Percentiles rank a stretch among this genome's conserved stretches.
phyloP scores from a whole-genome alignment of 768 basidiomycete species.

The Hydnomerulius pinastri region DNA sequence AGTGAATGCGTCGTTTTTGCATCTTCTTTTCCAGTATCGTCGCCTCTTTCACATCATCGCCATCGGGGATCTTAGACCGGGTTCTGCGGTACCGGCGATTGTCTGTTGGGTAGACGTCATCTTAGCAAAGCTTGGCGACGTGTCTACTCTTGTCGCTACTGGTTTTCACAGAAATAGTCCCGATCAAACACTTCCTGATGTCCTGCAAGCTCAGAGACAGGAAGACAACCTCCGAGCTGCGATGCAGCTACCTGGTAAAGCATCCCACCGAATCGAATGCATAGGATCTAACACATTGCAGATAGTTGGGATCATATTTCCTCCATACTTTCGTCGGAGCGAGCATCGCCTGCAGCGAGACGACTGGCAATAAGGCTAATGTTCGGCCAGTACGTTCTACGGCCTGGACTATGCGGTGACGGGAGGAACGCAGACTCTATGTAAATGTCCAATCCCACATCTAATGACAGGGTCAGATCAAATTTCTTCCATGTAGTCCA shows the following conservation, averaged over 20 bases:
- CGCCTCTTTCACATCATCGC: conserved; percentile 48
- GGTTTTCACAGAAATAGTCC: conserved; percentile 16
- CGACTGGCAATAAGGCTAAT: conserved; percentile 58
- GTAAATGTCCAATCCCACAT: conserved; percentile 17
- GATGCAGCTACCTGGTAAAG: conserved; percentile 65
- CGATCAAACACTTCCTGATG: conserved; percentile 24
- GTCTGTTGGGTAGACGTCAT: conserved; percentile 70
- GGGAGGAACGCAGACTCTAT: conserved; percentile 11
- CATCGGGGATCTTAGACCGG: conserved; percentile 27
- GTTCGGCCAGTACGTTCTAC: conserved; percentile 57
- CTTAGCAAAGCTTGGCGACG: conserved; percentile 52
- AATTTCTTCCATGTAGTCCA: conserved; percentile 10
- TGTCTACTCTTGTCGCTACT: conserved; percentile 31
- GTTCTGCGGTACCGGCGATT: conserved; percentile 32
- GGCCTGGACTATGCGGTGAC: conserved; percentile 33
- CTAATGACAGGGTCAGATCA: not conserved
- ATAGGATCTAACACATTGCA: conserved; percentile 27
- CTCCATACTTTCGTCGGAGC: conserved; percentile 45
- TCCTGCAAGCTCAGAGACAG: conserved; percentile 42
- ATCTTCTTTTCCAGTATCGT: conserved; percentile 53
- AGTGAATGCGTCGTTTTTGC: conserved; percentile 36
- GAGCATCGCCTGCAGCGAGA: conserved; percentile 59
- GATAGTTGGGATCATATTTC: conserved; percentile 56
- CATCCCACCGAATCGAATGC: not conserved
- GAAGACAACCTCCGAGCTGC: conserved; percentile 59